A percentile compares a stretch with the other conserved stretches of the same genome.
Evolutionary conservation across 441 rosid species (phyloP).

Genomic region (Populus hybrid): DNA sequence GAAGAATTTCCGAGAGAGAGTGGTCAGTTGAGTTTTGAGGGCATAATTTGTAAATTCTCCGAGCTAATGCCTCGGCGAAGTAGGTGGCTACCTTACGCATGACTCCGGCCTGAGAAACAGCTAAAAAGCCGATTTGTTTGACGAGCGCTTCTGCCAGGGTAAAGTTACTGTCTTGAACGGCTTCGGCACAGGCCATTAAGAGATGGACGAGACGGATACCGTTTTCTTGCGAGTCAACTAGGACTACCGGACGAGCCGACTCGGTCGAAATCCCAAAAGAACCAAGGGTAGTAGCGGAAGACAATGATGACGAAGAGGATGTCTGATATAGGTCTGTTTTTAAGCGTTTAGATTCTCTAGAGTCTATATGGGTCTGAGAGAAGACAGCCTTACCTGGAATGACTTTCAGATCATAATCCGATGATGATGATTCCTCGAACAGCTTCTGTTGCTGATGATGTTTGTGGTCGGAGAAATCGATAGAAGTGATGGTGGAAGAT

Average conservation of each 20-base stretch:
- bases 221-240: constrained; percentile 76
- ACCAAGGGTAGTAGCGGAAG: background rate
- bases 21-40: constrained; percentile 47
- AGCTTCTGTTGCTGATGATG: background rate
- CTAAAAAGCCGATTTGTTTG: constrained; percentile 57
- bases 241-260: constrained; percentile 52
- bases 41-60: constrained; percentile 53
- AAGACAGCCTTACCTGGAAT: constrained; percentile 74
- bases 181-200: constrained; percentile 81
- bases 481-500: constrained; percentile 37
- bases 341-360: constrained; percentile 38
- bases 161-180: constrained; percentile 56
- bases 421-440: constrained; percentile 31
- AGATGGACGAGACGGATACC: constrained; percentile 78
- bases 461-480: constrained; percentile 21
- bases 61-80: constrained; percentile 80
- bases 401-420: constrained; percentile 67
- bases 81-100: constrained; percentile 81
- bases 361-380: constrained; percentile 5
- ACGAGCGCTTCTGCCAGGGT: constrained; percentile 66
- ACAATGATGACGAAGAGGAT: background rate
- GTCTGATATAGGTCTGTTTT: constrained; percentile 18
- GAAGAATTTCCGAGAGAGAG: constrained; percentile 51
- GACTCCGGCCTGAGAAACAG: constrained; percentile 71
- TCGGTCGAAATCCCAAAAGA: constrained; percentile 26